Percentiles rank a stretch among this genome's conserved stretches.
Conservation (phyloP, 169 alveolate genomes). For the Eimeria sp. region DNA sequence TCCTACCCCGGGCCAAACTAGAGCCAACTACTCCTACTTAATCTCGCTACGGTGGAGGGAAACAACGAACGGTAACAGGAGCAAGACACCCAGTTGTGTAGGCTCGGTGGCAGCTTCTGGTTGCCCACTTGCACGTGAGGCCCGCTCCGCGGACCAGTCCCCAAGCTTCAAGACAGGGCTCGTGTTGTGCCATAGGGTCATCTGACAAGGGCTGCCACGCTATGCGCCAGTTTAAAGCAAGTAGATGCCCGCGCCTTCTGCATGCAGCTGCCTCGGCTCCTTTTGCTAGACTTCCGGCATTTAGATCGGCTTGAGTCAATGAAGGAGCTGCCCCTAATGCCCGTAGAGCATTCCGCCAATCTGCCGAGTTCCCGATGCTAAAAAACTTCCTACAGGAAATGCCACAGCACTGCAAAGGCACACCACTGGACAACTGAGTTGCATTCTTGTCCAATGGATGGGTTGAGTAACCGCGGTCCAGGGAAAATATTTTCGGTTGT, state of each 20-base stretch:
- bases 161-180: constrained; percentile 73
- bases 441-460: not conserved
- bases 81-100: not conserved
- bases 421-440: not conserved
- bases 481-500: not conserved
- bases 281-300: not conserved
- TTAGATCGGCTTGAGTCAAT: not conserved
- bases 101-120: not conserved
- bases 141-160: constrained; percentile 82
- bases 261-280: constrained; percentile 70
- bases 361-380: constrained; percentile 19
- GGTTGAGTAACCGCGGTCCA: not conserved
- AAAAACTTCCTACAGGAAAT: constrained; percentile 49
- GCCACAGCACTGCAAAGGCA: not conserved
- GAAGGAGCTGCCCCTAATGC: constrained; percentile 66
- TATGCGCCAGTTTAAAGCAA: constrained; percentile 71
- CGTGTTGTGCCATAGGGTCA: constrained; percentile 10
- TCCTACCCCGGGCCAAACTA: not conserved
- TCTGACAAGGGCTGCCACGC: constrained; percentile 28
- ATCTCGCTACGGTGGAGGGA: not conserved
- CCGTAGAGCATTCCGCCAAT: constrained; percentile 72
- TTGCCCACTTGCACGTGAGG: constrained; percentile 73
- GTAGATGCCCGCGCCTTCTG: constrained; percentile 76
- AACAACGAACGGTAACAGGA: not conserved
- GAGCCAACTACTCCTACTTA: not conserved